A percentile compares a stretch with the other conserved stretches of the same genome.
These are phyloP conservation scores for Allium cepa DNA, from an alignment of 106 monocot species.

Conservation along the genomic window DNA sequence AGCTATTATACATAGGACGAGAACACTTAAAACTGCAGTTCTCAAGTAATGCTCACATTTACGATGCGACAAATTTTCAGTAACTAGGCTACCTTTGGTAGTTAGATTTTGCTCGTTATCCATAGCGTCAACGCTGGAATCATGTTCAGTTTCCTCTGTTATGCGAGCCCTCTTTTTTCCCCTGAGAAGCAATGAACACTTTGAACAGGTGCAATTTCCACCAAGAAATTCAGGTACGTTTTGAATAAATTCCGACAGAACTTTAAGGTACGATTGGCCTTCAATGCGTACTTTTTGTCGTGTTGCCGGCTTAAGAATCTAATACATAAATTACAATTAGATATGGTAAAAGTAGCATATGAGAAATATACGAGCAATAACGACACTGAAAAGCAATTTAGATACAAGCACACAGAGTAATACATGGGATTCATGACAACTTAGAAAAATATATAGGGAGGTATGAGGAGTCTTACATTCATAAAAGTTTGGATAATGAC, in stretches of 20 bases:
- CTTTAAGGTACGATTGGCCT: conserved; percentile 39
- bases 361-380: no score
- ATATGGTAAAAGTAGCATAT: no score
- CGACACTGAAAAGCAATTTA: no score
- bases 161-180: not conserved
- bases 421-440: no score
- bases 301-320: conserved; percentile 60
- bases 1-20: conserved; percentile 45
- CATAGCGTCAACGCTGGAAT: not conserved
- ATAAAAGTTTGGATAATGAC: conserved; percentile 70
- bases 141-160: conserved; percentile 8
- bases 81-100: not conserved
- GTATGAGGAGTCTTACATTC: conserved; percentile 34
- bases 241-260: conserved; percentile 39
- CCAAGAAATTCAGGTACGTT: conserved; percentile 47
- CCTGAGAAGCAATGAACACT: conserved; percentile 24
- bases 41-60: conserved; percentile 41
- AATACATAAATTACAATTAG: not conserved
- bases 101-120: conserved; percentile 2
- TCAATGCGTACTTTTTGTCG: conserved; percentile 47
- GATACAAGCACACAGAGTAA: no score
- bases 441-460: no score
- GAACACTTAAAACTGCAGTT: conserved; percentile 31
- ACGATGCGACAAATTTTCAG: conserved; percentile 11
- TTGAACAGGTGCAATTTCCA: conserved; percentile 47